Percentiles rank a stretch among this genome's conserved stretches.
phyloP scores from a whole-genome alignment of 441 rosid species.

The Arabidopsis hybrid region DNA sequence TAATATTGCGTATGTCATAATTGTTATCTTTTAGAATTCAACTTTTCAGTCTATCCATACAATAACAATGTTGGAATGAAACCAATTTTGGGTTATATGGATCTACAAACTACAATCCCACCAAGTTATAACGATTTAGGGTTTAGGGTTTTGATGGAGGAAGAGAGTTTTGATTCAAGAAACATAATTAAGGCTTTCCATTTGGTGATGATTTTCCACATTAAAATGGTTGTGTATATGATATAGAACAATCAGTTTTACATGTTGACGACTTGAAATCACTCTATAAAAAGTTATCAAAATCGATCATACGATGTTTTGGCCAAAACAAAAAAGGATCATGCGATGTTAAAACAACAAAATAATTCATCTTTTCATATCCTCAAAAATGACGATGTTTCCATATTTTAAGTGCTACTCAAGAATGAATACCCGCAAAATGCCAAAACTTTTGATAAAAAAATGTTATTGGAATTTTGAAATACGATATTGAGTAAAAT shows the following conservation, averaged over 20 bases:
- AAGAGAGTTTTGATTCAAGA: not conserved
- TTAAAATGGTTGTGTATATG: not conserved
- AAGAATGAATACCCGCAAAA: not conserved
- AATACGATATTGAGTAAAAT: not conserved
- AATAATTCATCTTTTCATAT: too few species aligned
- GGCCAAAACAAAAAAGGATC: too few species aligned
- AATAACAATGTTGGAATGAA: conserved; percentile 5
- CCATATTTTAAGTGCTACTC: not conserved
- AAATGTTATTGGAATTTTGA: not conserved
- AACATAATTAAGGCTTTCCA: not conserved
- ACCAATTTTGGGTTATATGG: not conserved
- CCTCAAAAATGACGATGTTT: not conserved
- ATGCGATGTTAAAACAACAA: too few species aligned
- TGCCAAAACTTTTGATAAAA: too few species aligned
- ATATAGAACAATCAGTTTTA: not conserved
- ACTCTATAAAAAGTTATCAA: not conserved
- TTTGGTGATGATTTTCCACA: not conserved
- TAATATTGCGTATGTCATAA: conserved; percentile 16
- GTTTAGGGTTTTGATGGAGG: not conserved
- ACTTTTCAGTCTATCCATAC: conserved; percentile 1
- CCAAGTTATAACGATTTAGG: not conserved
- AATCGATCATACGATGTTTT: not conserved
- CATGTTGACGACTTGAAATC: not conserved
- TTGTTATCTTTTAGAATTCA: conserved; percentile 21
- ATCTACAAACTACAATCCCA: not conserved